Base-by-base conservation (phyloP, 176 grass and related monocot species). In the Pontederia paniculata region DNA sequence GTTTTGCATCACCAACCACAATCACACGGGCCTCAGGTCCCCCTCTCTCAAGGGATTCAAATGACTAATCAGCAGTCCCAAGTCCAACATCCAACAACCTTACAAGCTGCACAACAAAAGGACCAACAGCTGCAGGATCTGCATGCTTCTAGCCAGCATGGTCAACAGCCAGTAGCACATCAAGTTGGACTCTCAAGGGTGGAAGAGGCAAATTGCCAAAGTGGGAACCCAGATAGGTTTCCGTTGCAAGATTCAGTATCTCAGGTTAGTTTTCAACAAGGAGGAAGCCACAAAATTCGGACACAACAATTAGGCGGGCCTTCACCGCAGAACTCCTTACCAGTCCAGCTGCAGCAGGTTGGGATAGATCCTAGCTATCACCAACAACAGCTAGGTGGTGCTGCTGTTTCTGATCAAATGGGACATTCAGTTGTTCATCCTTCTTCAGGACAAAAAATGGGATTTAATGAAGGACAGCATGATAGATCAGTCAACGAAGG, bases 181-280 rank as follows among this genome's bases (percentile, higher is more conserved):
- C 81, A 75, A 66, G 56, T 59, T 53, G 58, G 72, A 2, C 53
- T 48, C 17, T 50, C 51, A 43, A 83, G 78, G 69, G 61, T 54
- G 73, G 81, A 81, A 3, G 83, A 74, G 17, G 28, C 47, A 43
- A 61, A 49, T 21, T 42, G 41, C 66, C 63, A 67, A 66, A 77
- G 78, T 59, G 81, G 71, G 44, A 89, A 89, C 9, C 74, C 60
- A 48, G 15, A 54, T 70, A 62, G 52, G 17, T 68, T 89, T 81
- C 75, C 77, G 9, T 62, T 51, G 57, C 77, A 66, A 57, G 81
- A 62, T 61, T 48, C 63, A 5, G 53, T 54, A 60, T 70, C 58
- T 60, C 77, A 69, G 44, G 51, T 59, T 52, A 84, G 77, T 73
- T 57, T 73, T 70, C 63, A 71, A 17, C 70, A 53, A 65, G 58